Conservation (phyloP, 225 moss, liverwort and hornwort genomes). For the Bryum argenteum region DNA sequence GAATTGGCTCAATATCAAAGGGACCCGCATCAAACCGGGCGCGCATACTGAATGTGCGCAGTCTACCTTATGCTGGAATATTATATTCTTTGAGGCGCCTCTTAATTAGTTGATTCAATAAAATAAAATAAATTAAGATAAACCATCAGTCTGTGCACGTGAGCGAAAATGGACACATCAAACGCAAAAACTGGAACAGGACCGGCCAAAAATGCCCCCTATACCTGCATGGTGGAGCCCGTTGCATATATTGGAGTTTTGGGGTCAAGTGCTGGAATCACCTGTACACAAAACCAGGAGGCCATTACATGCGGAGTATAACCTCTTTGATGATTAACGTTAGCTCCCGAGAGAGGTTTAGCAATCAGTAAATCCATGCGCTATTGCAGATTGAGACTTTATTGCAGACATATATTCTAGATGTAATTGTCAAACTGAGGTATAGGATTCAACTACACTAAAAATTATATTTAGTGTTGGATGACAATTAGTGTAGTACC, state of each 20-base stretch:
- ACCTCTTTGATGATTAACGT: too few species aligned
- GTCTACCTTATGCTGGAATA: constrained; percentile 74
- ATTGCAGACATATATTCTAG: not conserved
- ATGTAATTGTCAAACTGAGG: not conserved
- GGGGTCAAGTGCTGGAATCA: constrained; percentile 92
- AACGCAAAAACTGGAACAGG: constrained; percentile 8
- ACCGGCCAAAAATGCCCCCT: not conserved
- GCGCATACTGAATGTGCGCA: constrained; percentile 84
- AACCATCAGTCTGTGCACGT: constrained; percentile 19
- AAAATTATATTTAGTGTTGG: too few species aligned
- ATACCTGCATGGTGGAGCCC: constrained; percentile 98
- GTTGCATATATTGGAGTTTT: constrained; percentile 96
- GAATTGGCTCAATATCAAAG: constrained; percentile 92
- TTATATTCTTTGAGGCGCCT: constrained; percentile 88
- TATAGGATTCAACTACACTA: constrained; percentile 4
- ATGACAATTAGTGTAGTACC: too few species aligned
- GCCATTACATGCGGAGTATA: not conserved
- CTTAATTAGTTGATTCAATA: constrained; percentile 70
- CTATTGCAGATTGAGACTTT: not conserved
- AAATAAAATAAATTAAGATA: too few species aligned
- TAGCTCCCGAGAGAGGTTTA: too few species aligned
- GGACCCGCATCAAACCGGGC: constrained; percentile 86
- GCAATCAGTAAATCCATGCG: not conserved
- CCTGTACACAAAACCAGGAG: constrained; percentile 45
- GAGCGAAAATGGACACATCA: constrained; percentile 4